Conservation (phyloP, 768 basidiomycete genomes). For the Naematelia aurantialba region DNA sequence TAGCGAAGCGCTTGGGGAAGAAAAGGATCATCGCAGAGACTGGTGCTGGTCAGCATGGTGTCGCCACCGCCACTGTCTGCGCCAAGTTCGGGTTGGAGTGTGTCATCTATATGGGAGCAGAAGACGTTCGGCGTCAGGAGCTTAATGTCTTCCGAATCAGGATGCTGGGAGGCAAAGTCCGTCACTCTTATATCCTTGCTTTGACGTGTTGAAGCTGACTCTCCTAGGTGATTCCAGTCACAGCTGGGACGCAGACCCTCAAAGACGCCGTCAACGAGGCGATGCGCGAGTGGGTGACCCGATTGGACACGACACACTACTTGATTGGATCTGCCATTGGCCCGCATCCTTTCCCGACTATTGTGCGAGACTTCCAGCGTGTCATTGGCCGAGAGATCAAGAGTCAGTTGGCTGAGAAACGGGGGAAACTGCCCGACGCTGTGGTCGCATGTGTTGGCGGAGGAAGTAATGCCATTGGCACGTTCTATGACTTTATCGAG, state of each 20-base stretch:
- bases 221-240: constrained; percentile 79
- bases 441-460: constrained; percentile 97
- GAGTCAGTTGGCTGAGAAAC: constrained; percentile 65
- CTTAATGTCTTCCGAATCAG: constrained; percentile 96
- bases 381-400: constrained; percentile 95
- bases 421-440: constrained; percentile 85
- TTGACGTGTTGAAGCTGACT: neutral
- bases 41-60: constrained; percentile 97
- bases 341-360: constrained; percentile 97
- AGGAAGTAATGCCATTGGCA: constrained; percentile 94
- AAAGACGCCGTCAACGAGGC: constrained; percentile 99
- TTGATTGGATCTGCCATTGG: constrained; percentile 96
- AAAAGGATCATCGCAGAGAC: constrained; percentile 98
- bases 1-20: constrained; percentile 91
- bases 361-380: constrained; percentile 96
- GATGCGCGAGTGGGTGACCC: constrained; percentile 97
- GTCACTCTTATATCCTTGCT: constrained; percentile 37
- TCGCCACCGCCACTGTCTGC: constrained; percentile 96
- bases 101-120: constrained; percentile 95
- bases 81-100: constrained; percentile 95
- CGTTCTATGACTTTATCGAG: constrained; percentile 93
- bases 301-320: constrained; percentile 89
- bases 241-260: constrained; percentile 87
- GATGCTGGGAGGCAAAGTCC: constrained; percentile 83
- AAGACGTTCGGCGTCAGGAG: constrained; percentile 92